Evolutionary conservation across 495 filamentous ascomycete genomes (phyloP).

Genomic region (Cercophora newfieldiana): DNA sequence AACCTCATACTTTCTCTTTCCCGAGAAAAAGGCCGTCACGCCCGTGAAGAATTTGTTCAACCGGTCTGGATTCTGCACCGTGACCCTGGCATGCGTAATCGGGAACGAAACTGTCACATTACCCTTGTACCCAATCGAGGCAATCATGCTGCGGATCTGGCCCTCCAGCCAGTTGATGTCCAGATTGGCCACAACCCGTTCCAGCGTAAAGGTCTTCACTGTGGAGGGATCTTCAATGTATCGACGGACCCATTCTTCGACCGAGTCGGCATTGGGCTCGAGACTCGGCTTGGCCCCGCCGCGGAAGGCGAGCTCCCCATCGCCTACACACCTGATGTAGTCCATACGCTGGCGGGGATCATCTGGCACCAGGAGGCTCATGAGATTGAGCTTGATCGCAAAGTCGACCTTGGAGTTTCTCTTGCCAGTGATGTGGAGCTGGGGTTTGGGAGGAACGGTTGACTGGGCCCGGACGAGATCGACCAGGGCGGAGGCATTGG

Average conservation of each 20-base stretch:
- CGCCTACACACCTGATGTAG: conserved; percentile 53
- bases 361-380: conserved; percentile 49
- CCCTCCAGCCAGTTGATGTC: conserved; percentile 54
- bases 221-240: conserved; percentile 48
- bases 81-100: conserved; percentile 48
- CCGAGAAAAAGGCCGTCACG: conserved; percentile 42
- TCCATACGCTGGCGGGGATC: conserved; percentile 45
- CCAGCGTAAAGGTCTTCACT: conserved; percentile 52
- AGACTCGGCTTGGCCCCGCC: conserved; percentile 43
- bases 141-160: conserved; percentile 49
- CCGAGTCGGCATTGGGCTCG: conserved; percentile 40
- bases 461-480: conserved; percentile 47
- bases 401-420: conserved; percentile 43
- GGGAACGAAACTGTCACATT: conserved; percentile 52
- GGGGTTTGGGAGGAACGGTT: conserved; percentile 53
- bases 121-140: conserved; percentile 47
- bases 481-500: conserved; percentile 42
- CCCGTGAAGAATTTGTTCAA: conserved; percentile 47
- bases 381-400: conserved; percentile 53
- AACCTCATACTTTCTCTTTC: conserved; percentile 51
- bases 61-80: conserved; percentile 51
- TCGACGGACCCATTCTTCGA: conserved; percentile 51
- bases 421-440: conserved; percentile 48
- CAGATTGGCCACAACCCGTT: conserved; percentile 52
- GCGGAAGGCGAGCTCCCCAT: conserved; percentile 48